Percentiles rank a stretch among this genome's conserved stretches.
Conservation (phyloP, 148 eudicot species). For the Dianthus caryophyllus region DNA sequence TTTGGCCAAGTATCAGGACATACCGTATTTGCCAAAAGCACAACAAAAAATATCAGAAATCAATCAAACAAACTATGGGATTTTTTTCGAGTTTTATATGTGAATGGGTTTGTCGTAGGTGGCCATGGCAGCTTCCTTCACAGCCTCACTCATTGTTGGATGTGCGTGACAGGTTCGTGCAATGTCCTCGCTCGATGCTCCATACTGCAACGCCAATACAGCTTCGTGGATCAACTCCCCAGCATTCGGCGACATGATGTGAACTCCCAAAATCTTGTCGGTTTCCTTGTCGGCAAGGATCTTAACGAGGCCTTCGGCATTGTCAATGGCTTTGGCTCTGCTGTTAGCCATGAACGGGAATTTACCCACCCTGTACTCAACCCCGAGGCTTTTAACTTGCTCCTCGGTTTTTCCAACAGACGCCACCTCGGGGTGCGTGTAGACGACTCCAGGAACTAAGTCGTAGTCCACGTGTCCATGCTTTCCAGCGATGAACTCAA, state of each 20-base stretch:
- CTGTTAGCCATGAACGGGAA: conserved; percentile 93
- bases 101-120: conserved; percentile 45
- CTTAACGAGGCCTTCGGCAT: conserved; percentile 93
- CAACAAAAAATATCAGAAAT: conserved; percentile 12
- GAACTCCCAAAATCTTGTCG: conserved; percentile 88
- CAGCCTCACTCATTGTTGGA: conserved; percentile 96
- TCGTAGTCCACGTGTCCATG: conserved; percentile 95
- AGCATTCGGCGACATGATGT: conserved; percentile 90
- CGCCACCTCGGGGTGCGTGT: conserved; percentile 96
- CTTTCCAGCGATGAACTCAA: conserved; percentile 88
- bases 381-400: conserved; percentile 77
- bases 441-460: conserved; percentile 87
- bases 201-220: conserved; percentile 75
- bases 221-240: conserved; percentile 98
- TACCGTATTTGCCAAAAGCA: conserved; percentile 8
- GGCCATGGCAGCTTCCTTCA: conserved; percentile 96
- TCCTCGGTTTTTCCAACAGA: conserved; percentile 94
- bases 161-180: conserved; percentile 99
- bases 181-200: conserved; percentile 95
- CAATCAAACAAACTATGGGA: background rate
- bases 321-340: conserved; percentile 94
- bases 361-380: conserved; percentile 74
- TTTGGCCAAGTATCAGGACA: background rate
- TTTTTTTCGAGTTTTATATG: conserved; percentile 28
- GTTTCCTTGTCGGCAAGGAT: conserved; percentile 83